Base-by-base conservation (phyloP, 2,329 filamentous ascomycete genomes). In the Bipolaris zeicola region DNA sequence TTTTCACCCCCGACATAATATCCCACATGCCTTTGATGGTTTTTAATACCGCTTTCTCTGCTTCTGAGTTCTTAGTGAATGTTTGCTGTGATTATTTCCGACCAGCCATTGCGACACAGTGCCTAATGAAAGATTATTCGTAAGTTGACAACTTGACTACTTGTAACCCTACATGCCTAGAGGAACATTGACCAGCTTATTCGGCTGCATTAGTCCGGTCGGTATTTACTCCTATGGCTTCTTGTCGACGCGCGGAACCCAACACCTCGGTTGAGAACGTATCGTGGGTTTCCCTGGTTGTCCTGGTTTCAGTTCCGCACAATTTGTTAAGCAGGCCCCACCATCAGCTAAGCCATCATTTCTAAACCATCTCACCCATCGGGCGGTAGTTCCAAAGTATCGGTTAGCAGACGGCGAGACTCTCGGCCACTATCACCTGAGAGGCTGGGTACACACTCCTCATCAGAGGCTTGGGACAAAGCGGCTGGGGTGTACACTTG, bases 321-420 rank as follows among this genome's bases (percentile, higher is more conserved):
- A 43, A 43, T 48, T 20, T 50, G 43, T 34, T 58, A 46, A 58
- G 52, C 55, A 48, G 24, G 42, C 36, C 52, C 36, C 44, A 33
- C 45, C 18, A n/a, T 42, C 26, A 36, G 20, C 28, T 22, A 16
- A 58, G 36, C 46, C 10, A 43, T 47, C 43, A 42, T 46, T 14
- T 34, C 41, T 14, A 14, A 8, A 20, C n/a, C 6, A 45, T 36
- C 38, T 16, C 20, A 28, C 26, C 26, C 43, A 26, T 38, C 4
- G 13, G 39, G 10, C 28, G 20, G 16, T 20, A 33, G 11, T 22
- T 26, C 33, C 18, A 10, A 28, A 13, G 14, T n/a, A 11, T 24
- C 43, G 36, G 49, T 11, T 16, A 3, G 3, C 37, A 26, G 16
- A 11, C 53, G 37, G 50, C 4, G 5, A n/a, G 14, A 16, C 11